Base-by-base conservation (phyloP, 1,139 yeast genomes). In the Protomyces arabidopsidicola region DNA sequence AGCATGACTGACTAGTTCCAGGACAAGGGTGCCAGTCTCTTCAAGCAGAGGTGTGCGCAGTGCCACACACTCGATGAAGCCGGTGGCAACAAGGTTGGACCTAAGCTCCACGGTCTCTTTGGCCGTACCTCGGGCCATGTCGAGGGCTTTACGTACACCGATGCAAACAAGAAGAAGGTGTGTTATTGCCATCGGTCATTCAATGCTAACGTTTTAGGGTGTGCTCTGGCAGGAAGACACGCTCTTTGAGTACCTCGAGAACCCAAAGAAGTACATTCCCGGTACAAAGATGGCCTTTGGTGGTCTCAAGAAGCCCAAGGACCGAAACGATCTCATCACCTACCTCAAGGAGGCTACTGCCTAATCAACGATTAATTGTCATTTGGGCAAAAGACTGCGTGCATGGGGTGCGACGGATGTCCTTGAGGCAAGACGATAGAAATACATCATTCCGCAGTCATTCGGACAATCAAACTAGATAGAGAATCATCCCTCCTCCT, bases 271-370 rank as follows among this genome's bases (percentile, higher is more conserved):
- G 84, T 93, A 90, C 83, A 90, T 93, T 73, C 98, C 98, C 76
- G 98, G 98, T 80, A 93, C 98, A 82, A 93, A 93, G 87, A 93
- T 93, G 98, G 98, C 98, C 71, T 93, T 93, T 75, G 98, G 97
- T 82, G 98, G 98, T 82, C 86, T 93, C 80, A 93, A 93, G 93
- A 93, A 93, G 86, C 86, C 91, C 71, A 93, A 90, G 88, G 98
- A 93, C 84, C 90, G 98, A 86, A 88, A 90, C 81, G 98, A 93
- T 78, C 83, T 93, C 79, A 81, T 93, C 75, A 84, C 98, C 73
- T 93, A 58, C 56, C 62, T 58, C 56, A 52, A 51, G 62, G 62
- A 58, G 56, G 62, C 62, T 20, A 58, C 62, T 31, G 62, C 62
- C 42, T 58, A 58, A 58, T 22, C 48, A 42, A 18, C 24, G 31